Conservation (phyloP, 345 rosid genomes). For the Zanthoxylum bungeanum region DNA sequence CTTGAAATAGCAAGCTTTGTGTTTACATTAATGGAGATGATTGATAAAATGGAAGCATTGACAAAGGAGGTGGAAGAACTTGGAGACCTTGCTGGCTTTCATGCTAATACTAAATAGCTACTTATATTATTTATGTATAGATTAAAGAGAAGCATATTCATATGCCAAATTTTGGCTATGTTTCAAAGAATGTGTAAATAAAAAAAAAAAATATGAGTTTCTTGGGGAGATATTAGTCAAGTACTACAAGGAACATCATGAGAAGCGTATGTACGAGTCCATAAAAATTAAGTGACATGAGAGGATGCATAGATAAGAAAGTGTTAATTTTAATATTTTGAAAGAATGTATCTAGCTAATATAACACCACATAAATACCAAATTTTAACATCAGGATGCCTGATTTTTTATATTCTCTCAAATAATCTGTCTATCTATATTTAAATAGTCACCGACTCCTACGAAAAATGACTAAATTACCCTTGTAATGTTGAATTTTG, state of each 20-base stretch:
- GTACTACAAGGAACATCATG: neutral
- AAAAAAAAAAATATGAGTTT: neutral
- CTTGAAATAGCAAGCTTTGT: conserved; percentile 44
- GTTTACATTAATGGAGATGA: conserved; percentile 39
- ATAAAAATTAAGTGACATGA: too few relatives aligned
- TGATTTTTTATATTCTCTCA: too few relatives aligned
- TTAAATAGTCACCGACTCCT: too few relatives aligned
- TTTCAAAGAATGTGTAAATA: neutral
- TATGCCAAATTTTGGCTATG: conserved; percentile 6
- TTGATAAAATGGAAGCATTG: conserved; percentile 52
- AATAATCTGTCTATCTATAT: too few relatives aligned
- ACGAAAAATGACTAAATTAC: too few relatives aligned
- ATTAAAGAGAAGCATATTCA: neutral
- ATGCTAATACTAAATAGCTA: conserved; percentile 5
- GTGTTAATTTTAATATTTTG: too few relatives aligned
- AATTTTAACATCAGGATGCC: too few relatives aligned
- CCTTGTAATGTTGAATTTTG: neutral
- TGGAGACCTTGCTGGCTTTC: conserved; percentile 45
- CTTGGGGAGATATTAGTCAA: neutral
- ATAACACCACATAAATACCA: too few relatives aligned
- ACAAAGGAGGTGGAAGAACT: conserved; percentile 54
- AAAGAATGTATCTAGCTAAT: too few relatives aligned
- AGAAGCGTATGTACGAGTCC: too few relatives aligned
- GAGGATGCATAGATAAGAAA: too few relatives aligned
- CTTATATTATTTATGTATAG: neutral